A percentile compares a stretch with the other conserved stretches of the same genome.
These are phyloP conservation scores for Decorospora gaudefroyi DNA, from an alignment of 2,329 filamentous ascomycete genomes.

Conservation along the genomic window DNA sequence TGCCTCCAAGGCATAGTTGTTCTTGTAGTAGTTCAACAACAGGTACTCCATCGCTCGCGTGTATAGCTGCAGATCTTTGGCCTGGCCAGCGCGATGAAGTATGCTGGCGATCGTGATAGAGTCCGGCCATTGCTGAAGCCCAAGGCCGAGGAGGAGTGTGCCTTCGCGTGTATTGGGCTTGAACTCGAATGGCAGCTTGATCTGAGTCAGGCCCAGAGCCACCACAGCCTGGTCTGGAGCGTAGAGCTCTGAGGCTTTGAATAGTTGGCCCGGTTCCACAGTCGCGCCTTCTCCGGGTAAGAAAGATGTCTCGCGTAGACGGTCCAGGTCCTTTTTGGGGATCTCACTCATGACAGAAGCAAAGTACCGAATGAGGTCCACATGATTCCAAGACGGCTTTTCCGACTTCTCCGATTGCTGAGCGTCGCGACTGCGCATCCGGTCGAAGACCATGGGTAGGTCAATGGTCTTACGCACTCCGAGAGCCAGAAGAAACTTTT, in stretches of 20 bases:
- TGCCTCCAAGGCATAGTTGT: constrained; percentile 69
- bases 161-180: constrained; percentile 61
- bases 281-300: constrained; percentile 67
- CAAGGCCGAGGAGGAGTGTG: constrained; percentile 72
- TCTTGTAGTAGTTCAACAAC: constrained; percentile 75
- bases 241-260: constrained; percentile 45
- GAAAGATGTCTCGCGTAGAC: constrained; percentile 76
- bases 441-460: constrained; percentile 87
- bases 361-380: constrained; percentile 93
- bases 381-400: constrained; percentile 77
- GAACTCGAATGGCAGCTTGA: constrained; percentile 80
- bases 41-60: constrained; percentile 79
- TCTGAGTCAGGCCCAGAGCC: constrained; percentile 48
- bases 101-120: constrained; percentile 76
- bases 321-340: constrained; percentile 76
- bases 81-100: constrained; percentile 67
- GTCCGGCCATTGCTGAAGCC: constrained; percentile 71
- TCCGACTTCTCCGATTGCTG: constrained; percentile 49
- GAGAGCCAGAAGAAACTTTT: constrained; percentile 81
- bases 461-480: constrained; percentile 96
- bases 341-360: constrained; percentile 90
- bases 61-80: constrained; percentile 60
- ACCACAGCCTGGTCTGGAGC: constrained; percentile 43
- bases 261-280: constrained; percentile 38
- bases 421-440: constrained; percentile 69